Evolutionary conservation across 345 rosid species (phyloP).

Genomic region (Populus euphratica): DNA sequence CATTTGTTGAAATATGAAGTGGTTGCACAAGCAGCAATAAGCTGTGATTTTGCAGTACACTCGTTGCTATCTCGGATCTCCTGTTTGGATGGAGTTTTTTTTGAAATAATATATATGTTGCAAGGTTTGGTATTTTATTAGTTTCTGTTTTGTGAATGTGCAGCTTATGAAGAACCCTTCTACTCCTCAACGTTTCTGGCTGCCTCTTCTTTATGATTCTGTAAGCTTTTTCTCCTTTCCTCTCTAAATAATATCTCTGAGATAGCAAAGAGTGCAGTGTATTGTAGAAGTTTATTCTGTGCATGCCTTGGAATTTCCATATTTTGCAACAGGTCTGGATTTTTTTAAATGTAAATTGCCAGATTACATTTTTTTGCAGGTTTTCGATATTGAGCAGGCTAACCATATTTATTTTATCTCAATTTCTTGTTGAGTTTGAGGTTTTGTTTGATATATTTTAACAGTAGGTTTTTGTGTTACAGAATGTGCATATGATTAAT

Average conservation of each 20-base stretch:
- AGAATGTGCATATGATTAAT: neutral
- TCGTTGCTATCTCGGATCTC: neutral
- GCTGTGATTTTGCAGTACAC: neutral
- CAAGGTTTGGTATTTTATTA: neutral
- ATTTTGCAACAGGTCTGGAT: neutral
- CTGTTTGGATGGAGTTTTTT: too few species aligned
- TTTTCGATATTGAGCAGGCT: neutral
- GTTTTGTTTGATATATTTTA: too few species aligned
- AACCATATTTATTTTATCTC: neutral
- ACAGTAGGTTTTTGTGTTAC: too few species aligned
- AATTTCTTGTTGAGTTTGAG: too few species aligned
- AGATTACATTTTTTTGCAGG: neutral
- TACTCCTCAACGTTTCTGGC: slow-evolving; percentile 88
- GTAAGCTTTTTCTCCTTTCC: slow-evolving; percentile 36
- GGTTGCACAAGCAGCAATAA: neutral
- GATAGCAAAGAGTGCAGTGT: neutral
- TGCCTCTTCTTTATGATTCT: slow-evolving; percentile 82
- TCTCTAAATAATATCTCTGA: neutral
- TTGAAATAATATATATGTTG: neutral
- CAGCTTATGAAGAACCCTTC: slow-evolving; percentile 94
- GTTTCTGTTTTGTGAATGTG: slow-evolving; percentile 16
- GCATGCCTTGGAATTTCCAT: neutral
- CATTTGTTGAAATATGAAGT: neutral
- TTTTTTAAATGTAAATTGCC: neutral
- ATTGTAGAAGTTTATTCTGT: neutral